phyloP scores from a whole-genome alignment of 2,329 filamentous ascomycete genomes.

The Aspergillus niger region DNA sequence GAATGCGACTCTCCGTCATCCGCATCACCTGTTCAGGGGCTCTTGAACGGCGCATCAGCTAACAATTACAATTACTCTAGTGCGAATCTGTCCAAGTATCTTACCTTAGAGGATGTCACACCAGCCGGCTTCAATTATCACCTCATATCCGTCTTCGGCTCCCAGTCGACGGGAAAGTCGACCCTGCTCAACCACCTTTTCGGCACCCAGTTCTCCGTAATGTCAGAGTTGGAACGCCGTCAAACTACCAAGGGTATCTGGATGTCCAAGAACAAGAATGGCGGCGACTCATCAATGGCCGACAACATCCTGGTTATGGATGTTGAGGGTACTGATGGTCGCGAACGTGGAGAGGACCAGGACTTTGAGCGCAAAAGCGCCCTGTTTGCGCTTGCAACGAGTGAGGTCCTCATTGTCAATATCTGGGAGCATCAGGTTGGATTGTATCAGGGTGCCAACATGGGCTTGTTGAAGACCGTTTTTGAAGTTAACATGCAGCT shows the following conservation, averaged over 20 bases:
- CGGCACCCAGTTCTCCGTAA: conserved; percentile 93
- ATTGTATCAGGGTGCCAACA: conserved; percentile 96
- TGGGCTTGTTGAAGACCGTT: conserved; percentile 97
- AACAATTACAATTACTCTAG: conserved; percentile 48
- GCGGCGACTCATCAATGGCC: conserved; percentile 65
- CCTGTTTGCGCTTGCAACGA: conserved; percentile 93
- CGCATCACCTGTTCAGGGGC: neutral
- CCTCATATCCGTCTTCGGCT: conserved; percentile 97
- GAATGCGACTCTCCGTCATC: neutral
- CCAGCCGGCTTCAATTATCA: conserved; percentile 98
- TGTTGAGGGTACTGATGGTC: conserved; percentile 94
- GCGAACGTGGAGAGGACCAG: conserved; percentile 95
- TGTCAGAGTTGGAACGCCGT: conserved; percentile 89
- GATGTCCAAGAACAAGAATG: conserved; percentile 94
- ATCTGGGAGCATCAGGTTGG: conserved; percentile 99
- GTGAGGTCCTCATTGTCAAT: conserved; percentile 96
- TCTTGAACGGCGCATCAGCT: conserved; percentile 12
- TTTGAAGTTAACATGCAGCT: conserved; percentile 98
- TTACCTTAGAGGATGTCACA: conserved; percentile 75
- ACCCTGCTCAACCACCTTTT: conserved; percentile 96
- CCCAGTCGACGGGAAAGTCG: conserved; percentile 97
- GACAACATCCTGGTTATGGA: conserved; percentile 99
- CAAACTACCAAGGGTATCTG: conserved; percentile 99
- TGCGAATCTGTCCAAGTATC: conserved; percentile 76
- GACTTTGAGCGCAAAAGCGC: conserved; percentile 99